Evolutionary conservation across 805 yeast genomes (phyloP).

Genomic region (Candida ortonii): DNA sequence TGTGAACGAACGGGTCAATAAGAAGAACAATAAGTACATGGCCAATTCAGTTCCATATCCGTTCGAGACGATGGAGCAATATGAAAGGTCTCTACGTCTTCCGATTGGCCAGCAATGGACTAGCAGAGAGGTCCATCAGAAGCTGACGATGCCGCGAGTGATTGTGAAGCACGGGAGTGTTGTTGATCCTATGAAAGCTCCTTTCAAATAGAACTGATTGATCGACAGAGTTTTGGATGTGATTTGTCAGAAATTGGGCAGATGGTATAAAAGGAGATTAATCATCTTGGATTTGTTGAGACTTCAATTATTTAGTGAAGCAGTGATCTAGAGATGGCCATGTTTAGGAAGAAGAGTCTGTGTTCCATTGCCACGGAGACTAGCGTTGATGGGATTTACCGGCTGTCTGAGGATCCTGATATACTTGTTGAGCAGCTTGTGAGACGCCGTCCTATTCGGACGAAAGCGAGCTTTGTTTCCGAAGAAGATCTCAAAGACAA

Average conservation of each 20-base stretch:
- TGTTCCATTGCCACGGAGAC: slow-evolving; percentile 12
- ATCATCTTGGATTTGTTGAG: too few species aligned
- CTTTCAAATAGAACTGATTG: slow-evolving; percentile 51
- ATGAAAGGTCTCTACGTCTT: slow-evolving; percentile 89
- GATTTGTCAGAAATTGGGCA: slow-evolving; percentile 3
- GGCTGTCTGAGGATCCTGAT: slow-evolving; percentile 11
- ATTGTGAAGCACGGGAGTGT: slow-evolving; percentile 84
- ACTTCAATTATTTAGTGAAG: neutral
- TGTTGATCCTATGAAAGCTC: slow-evolving; percentile 87
- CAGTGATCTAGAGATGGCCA: neutral
- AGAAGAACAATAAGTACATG: slow-evolving; percentile 81
- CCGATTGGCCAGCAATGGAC: slow-evolving; percentile 99
- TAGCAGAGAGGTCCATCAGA: slow-evolving; percentile 80
- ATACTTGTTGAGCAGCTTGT: slow-evolving; percentile 5
- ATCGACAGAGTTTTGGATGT: slow-evolving; percentile 3
- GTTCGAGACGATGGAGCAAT: slow-evolving; percentile 88
- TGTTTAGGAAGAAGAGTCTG: slow-evolving; percentile 11
- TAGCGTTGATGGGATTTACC: slow-evolving; percentile 11
- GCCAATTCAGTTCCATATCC: slow-evolving; percentile 94
- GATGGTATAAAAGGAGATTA: slow-evolving; percentile 4
- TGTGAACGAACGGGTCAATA: slow-evolving; percentile 81
- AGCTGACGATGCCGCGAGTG: slow-evolving; percentile 83
- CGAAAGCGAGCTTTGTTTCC: slow-evolving; percentile 16
- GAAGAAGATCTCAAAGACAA: slow-evolving; percentile 3
- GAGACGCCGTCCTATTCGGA: slow-evolving; percentile 8